Conservation (phyloP, 179 eudicot species). For the Spinacia oleracea region DNA sequence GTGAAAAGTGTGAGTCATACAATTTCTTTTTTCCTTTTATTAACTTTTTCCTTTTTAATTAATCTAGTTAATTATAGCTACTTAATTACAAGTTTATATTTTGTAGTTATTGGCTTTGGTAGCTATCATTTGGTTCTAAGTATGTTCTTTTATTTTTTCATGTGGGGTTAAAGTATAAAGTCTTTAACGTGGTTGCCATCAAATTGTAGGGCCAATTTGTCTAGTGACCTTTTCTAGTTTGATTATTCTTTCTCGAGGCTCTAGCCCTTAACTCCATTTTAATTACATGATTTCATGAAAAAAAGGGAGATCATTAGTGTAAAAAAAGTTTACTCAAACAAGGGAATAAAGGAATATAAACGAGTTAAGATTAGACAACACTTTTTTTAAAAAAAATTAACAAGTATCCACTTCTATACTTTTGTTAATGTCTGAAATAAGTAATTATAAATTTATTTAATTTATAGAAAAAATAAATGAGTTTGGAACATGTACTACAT, state of each 20-base stretch:
- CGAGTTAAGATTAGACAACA: no score
- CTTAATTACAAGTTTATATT: neutral
- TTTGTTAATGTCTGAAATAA: no score
- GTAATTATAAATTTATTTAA: no score
- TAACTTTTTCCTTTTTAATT: neutral
- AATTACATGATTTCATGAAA: constrained; percentile 2
- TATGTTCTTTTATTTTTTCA: constrained; percentile 20
- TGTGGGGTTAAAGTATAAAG: constrained; percentile 30
- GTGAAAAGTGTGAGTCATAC: constrained; percentile 30
- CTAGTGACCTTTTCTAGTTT: constrained; percentile 18
- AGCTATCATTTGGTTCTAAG: constrained; percentile 32
- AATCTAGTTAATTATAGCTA: neutral
- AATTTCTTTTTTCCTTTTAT: constrained; percentile 17
- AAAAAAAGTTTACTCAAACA: neutral
- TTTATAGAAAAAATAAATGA: no score
- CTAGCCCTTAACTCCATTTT: constrained; percentile 12
- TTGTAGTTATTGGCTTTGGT: constrained; percentile 26
- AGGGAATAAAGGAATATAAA: neutral
- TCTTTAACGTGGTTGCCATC: constrained; percentile 37
- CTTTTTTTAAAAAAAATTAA: no score
- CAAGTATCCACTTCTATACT: no score
- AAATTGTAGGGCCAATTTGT: constrained; percentile 30
- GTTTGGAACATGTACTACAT: neutral
- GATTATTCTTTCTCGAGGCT: constrained; percentile 1
- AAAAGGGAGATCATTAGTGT: neutral